Percentiles rank a stretch among this genome's conserved stretches.
phyloP scores from a whole-genome alignment of 345 rosid species.

The Laguncularia racemosa region DNA sequence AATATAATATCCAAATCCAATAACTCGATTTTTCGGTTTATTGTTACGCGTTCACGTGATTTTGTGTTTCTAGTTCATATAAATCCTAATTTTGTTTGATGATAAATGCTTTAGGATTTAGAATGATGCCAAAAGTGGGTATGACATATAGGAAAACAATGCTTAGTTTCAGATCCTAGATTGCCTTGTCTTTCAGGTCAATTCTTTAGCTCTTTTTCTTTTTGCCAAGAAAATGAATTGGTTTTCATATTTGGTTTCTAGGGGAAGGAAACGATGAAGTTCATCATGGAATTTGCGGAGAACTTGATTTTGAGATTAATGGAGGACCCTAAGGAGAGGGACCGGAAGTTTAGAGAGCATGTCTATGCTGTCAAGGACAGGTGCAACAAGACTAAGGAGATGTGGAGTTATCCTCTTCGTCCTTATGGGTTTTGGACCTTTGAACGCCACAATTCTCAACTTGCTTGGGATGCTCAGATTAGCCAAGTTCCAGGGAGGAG shows the following conservation, averaged over 20 bases:
- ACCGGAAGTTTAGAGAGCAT: constrained; percentile 67
- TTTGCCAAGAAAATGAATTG: background rate
- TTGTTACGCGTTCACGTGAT: too few species aligned
- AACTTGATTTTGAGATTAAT: constrained; percentile 71
- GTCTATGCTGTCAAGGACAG: constrained; percentile 60
- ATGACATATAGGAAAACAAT: too few species aligned
- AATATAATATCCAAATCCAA: too few species aligned
- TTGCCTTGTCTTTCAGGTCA: too few species aligned
- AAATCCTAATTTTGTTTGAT: too few species aligned
- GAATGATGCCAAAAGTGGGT: too few species aligned
- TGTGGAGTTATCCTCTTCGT: constrained; percentile 92
- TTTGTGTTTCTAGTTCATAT: too few species aligned
- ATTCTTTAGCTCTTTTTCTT: too few species aligned
- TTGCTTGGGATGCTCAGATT: constrained; percentile 91
- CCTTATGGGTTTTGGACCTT: constrained; percentile 98
- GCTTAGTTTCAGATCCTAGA: too few species aligned
- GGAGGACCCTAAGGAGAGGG: constrained; percentile 98
- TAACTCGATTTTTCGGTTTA: too few species aligned
- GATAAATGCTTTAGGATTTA: too few species aligned
- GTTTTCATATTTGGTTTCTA: background rate
- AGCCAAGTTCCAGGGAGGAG: constrained; percentile 93
- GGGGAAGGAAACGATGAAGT: constrained; percentile 42
- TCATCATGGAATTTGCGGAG: constrained; percentile 95
- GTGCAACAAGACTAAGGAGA: constrained; percentile 89
- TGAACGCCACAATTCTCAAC: constrained; percentile 91